Conservation (phyloP, 2,329 filamentous ascomycete genomes). For the Trichoderma hamatum region DNA sequence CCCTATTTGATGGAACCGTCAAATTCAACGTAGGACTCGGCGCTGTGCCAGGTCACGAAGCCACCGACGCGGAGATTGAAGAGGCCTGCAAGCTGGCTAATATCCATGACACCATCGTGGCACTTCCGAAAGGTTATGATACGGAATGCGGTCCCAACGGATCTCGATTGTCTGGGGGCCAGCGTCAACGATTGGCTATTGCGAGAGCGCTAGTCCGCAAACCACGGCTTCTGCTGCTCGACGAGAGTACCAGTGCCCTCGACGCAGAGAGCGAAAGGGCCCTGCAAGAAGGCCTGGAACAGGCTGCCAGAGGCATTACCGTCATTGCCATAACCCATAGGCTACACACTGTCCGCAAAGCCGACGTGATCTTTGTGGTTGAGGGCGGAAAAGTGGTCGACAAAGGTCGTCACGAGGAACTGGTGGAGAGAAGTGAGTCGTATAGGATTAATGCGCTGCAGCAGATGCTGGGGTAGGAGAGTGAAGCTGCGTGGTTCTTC, state of each 20-base stretch:
- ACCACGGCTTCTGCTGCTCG: constrained; percentile 74
- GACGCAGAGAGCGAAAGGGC: constrained; percentile 70
- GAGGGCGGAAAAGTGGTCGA: constrained; percentile 57
- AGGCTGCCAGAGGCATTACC: constrained; percentile 55
- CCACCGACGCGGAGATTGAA: constrained; percentile 63
- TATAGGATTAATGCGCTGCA: constrained; percentile 57
- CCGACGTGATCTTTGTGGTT: constrained; percentile 61
- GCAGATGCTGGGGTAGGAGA: constrained; percentile 47
- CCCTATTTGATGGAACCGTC: constrained; percentile 61
- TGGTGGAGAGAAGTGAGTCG: constrained; percentile 55
- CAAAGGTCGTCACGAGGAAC: constrained; percentile 55
- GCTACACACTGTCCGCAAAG: constrained; percentile 58
- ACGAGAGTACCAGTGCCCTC: constrained; percentile 79
- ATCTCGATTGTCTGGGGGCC: constrained; percentile 74
- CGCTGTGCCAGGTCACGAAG: constrained; percentile 56
- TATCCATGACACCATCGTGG: constrained; percentile 68
- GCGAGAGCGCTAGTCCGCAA: constrained; percentile 73
- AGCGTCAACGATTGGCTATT: constrained; percentile 77
- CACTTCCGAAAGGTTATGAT: constrained; percentile 66
- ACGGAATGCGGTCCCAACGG: constrained; percentile 73
- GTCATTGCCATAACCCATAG: constrained; percentile 63
- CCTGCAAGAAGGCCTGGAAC: constrained; percentile 68
- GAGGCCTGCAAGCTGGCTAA: constrained; percentile 69
- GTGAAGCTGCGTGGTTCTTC: constrained; percentile 9
- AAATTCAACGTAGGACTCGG: constrained; percentile 60